These are phyloP conservation scores for Skeletonema tropicum DNA, from an alignment of 108 stramenopile genomes.

Conservation along the genomic window DNA sequence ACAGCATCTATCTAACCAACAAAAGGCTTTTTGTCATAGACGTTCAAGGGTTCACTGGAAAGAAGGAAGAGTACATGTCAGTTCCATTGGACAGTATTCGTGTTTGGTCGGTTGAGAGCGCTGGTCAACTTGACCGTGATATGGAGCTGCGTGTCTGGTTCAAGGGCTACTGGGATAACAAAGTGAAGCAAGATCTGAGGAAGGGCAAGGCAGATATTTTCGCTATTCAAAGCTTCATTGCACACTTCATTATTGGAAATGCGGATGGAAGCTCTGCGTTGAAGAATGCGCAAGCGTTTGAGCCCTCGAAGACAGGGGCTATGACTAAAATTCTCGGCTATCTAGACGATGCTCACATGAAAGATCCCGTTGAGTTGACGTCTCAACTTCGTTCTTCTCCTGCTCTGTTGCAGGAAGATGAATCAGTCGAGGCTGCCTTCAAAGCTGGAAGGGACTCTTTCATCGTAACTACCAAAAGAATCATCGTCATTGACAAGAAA, in stretches of 20 bases:
- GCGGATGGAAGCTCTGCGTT: constrained; percentile 37
- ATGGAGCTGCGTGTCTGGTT: constrained; percentile 45
- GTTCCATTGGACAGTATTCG: constrained; percentile 58
- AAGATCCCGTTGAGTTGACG: constrained; percentile 52
- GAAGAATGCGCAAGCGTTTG: constrained; percentile 31
- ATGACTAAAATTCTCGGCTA: constrained; percentile 39
- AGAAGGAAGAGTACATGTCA: constrained; percentile 60
- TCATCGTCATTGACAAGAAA: constrained; percentile 65
- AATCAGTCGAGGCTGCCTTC: constrained; percentile 58
- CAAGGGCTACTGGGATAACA: constrained; percentile 39
- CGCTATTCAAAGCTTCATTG: constrained; percentile 61
- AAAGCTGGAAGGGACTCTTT: constrained; percentile 60
- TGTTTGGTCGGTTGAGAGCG: constrained; percentile 67
- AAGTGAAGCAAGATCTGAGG: constrained; percentile 56
- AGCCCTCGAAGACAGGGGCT: constrained; percentile 24
- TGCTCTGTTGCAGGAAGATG: constrained; percentile 58
- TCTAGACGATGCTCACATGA: constrained; percentile 48
- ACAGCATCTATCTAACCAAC: constrained; percentile 57
- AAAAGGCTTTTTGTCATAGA: constrained; percentile 51
- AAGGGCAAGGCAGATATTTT: constrained; percentile 59
- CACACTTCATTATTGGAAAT: constrained; percentile 58
- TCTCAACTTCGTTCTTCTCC: constrained; percentile 53
- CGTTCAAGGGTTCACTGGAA: constrained; percentile 59
- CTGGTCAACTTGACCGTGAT: constrained; percentile 70
- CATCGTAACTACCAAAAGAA: constrained; percentile 57